A percentile compares a stretch with the other conserved stretches of the same genome.
Evolutionary conservation across 768 basidiomycete genomes (phyloP).

Genomic region (Kwoniella botswanensis): DNA sequence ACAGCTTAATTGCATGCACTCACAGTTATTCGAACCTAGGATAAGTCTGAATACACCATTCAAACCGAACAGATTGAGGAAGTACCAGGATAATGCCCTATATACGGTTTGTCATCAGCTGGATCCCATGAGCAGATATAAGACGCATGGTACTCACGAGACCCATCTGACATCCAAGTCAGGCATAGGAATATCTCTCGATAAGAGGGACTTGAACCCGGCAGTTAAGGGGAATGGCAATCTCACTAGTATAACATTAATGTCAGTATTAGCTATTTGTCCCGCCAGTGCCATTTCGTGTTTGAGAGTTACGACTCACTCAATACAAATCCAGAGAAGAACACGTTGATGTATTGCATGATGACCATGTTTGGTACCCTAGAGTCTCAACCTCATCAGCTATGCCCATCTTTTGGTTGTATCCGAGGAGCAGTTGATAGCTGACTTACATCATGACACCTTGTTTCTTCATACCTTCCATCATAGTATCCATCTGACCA

Average conservation of each 20-base stretch:
- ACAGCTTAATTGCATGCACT: slow-evolving; percentile 47
- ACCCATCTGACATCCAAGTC: slow-evolving; percentile 99
- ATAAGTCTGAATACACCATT: slow-evolving; percentile 94
- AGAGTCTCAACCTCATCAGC: neutral
- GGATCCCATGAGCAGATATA: neutral
- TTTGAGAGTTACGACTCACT: slow-evolving; percentile 67
- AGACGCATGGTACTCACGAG: slow-evolving; percentile 64
- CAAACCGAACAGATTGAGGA: slow-evolving; percentile 96
- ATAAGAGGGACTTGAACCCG: slow-evolving; percentile 97
- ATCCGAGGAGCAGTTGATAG: too few relatives aligned
- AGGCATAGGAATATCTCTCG: slow-evolving; percentile 89
- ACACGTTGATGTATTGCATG: slow-evolving; percentile 99
- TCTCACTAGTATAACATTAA: slow-evolving; percentile 23
- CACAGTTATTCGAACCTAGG: slow-evolving; percentile 86
- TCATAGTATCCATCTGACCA: slow-evolving; percentile 94
- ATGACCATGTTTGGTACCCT: slow-evolving; percentile 79
- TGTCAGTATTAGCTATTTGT: neutral
- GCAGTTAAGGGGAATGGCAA: slow-evolving; percentile 95
- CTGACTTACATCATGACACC: slow-evolving; percentile 91
- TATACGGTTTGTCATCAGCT: slow-evolving; percentile 1
- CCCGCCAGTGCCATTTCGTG: neutral
- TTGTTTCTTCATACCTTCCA: slow-evolving; percentile 98
- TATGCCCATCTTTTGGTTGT: too few relatives aligned
- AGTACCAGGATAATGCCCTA: slow-evolving; percentile 89
- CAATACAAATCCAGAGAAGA: slow-evolving; percentile 97